Evolutionary conservation across 352 stramenopile species (phyloP).

Genomic region (Globisporangium okanoganense): DNA sequence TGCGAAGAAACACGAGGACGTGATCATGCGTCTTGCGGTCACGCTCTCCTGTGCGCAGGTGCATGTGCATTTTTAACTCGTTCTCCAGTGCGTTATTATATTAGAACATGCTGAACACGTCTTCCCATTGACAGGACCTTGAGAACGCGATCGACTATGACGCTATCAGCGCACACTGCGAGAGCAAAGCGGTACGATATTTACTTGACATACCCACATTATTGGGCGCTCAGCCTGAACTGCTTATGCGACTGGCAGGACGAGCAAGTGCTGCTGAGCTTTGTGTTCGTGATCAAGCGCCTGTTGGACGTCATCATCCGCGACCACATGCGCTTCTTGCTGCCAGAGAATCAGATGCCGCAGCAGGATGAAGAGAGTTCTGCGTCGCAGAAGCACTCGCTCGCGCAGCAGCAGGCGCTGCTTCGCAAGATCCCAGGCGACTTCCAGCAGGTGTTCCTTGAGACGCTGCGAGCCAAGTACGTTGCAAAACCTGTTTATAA

Average conservation of each 20-base stretch:
- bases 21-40: conserved; percentile 28
- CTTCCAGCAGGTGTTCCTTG: conserved; percentile 39
- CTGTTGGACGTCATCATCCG: conserved; percentile 45
- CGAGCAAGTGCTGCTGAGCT: conserved; percentile 31
- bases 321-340: conserved; percentile 51
- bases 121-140: not conserved
- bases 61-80: not conserved
- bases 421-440: conserved; percentile 33
- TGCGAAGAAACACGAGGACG: conserved; percentile 22
- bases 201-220: not conserved
- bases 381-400: conserved; percentile 26
- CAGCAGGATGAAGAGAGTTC: not conserved
- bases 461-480: conserved; percentile 33
- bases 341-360: conserved; percentile 18
- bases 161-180: conserved; percentile 5
- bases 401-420: conserved; percentile 28
- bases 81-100: not conserved
- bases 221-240: not conserved
- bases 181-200: conserved; percentile 14
- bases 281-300: conserved; percentile 32
- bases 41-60: conserved; percentile 23
- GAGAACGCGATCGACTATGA: conserved; percentile 9
- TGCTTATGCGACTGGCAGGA: conserved; percentile 17
- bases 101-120: not conserved
- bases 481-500: not conserved